These are phyloP conservation scores for Psidium friedrichsthalianum DNA, from an alignment of 345 rosid genomes.

Conservation along the genomic window DNA sequence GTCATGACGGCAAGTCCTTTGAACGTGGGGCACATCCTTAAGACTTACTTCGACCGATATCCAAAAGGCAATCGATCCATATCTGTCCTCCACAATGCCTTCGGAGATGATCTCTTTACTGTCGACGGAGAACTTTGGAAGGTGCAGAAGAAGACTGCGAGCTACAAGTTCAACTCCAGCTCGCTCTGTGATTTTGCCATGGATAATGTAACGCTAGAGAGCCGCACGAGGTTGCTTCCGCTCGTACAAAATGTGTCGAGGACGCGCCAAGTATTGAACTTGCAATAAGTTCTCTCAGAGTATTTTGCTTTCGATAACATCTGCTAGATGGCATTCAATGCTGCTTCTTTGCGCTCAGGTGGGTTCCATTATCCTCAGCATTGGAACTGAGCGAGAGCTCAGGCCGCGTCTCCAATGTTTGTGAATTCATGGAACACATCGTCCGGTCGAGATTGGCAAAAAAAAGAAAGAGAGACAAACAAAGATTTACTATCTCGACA, in stretches of 20 bases:
- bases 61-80: too few relatives aligned
- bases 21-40: too few relatives aligned
- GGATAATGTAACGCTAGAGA: constrained; percentile 1
- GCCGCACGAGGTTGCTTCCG: background rate
- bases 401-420: background rate
- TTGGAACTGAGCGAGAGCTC: background rate
- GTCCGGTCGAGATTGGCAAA: background rate
- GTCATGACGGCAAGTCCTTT: too few relatives aligned
- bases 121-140: constrained; percentile 15
- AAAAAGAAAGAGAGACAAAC: background rate
- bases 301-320: too few relatives aligned
- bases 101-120: background rate
- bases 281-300: too few relatives aligned
- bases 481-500: background rate
- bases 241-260: too few relatives aligned
- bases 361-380: background rate
- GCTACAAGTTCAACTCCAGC: constrained; percentile 16
- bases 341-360: too few relatives aligned
- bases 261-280: too few relatives aligned
- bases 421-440: background rate
- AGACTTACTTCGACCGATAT: too few relatives aligned
- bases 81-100: too few relatives aligned
- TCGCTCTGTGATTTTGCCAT: constrained; percentile 6
- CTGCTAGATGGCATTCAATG: too few relatives aligned
- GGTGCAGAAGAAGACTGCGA: constrained; percentile 8